Conservation (phyloP, 2,329 filamentous ascomycete species). For the Neurospora sp. region DNA sequence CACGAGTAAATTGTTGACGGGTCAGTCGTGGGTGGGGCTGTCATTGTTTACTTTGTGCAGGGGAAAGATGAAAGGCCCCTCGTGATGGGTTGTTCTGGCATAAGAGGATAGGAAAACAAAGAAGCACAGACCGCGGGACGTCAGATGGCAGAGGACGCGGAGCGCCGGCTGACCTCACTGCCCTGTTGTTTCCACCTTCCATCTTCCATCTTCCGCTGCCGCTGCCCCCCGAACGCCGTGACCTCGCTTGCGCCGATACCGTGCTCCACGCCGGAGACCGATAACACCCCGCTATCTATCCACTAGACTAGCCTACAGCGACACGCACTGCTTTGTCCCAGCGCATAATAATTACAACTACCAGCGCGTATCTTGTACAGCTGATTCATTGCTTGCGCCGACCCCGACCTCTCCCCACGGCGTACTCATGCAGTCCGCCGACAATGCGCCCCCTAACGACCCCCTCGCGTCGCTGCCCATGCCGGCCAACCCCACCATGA, state of each 20-base stretch:
- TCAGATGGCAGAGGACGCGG: not conserved
- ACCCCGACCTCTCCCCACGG: not conserved
- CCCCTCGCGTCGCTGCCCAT: slow-evolving; percentile 61
- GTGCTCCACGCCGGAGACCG: not conserved
- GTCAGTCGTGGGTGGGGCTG: not conserved
- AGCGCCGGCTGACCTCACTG: not conserved
- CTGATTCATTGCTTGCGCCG: not conserved
- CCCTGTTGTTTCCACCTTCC: not conserved
- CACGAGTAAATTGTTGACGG: too few relatives aligned
- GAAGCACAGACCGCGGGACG: not conserved
- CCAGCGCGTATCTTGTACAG: not conserved
- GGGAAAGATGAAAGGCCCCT: not conserved
- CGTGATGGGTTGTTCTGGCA: not conserved
- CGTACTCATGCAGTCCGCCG: slow-evolving; percentile 52
- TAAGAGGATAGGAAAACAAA: not conserved
- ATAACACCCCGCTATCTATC: not conserved
- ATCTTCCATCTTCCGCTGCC: not conserved
- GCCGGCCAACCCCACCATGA: slow-evolving; percentile 45
- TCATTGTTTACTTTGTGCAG: not conserved
- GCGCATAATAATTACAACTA: not conserved
- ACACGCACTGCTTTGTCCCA: not conserved
- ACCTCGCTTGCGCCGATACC: not conserved
- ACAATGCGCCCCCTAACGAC: slow-evolving; percentile 53
- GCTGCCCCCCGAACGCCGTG: not conserved
- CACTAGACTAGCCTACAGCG: not conserved